phyloP scores from a whole-genome alignment of 176 grass and related monocot genomes.

The Oryza longistaminata region DNA sequence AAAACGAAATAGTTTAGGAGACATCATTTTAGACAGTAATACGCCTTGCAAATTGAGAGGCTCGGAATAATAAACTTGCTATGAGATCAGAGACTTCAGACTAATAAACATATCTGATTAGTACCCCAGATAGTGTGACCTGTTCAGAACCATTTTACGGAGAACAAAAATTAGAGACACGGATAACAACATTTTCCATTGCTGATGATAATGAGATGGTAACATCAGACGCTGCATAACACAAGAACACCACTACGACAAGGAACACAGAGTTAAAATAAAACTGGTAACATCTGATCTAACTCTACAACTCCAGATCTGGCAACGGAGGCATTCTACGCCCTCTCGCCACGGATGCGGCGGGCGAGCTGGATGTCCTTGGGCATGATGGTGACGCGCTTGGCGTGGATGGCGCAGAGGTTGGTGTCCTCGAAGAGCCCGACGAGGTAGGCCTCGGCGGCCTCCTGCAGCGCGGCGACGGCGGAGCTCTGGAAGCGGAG shows the following conservation, averaged over 20 bases:
- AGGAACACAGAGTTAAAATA: not conserved
- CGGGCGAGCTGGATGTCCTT: slow-evolving; percentile 74
- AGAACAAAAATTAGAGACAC: not conserved
- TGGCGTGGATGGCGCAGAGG: slow-evolving; percentile 76
- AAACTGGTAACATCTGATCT: not conserved
- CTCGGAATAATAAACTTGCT: too few species aligned
- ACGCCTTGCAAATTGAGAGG: too few species aligned
- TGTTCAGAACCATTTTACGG: too few species aligned
- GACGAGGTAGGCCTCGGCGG: slow-evolving; percentile 69
- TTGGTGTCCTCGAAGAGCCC: slow-evolving; percentile 79
- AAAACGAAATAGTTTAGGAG: not conserved
- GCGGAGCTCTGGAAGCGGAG: slow-evolving; percentile 81
- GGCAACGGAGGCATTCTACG: not conserved
- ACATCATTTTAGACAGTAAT: too few species aligned
- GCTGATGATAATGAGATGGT: slow-evolving; percentile 6
- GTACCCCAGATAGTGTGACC: too few species aligned
- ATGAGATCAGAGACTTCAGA: too few species aligned
- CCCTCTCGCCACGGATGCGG: slow-evolving; percentile 69
- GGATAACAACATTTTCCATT: not conserved
- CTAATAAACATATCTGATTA: too few species aligned
- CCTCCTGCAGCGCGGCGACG: slow-evolving; percentile 70
- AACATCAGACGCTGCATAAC: not conserved
- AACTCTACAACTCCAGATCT: not conserved
- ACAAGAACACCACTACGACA: not conserved
- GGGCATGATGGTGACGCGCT: slow-evolving; percentile 80